Evolutionary conservation across 148 eudicot genomes (phyloP).

Genomic region (Dianthus caryophyllus): DNA sequence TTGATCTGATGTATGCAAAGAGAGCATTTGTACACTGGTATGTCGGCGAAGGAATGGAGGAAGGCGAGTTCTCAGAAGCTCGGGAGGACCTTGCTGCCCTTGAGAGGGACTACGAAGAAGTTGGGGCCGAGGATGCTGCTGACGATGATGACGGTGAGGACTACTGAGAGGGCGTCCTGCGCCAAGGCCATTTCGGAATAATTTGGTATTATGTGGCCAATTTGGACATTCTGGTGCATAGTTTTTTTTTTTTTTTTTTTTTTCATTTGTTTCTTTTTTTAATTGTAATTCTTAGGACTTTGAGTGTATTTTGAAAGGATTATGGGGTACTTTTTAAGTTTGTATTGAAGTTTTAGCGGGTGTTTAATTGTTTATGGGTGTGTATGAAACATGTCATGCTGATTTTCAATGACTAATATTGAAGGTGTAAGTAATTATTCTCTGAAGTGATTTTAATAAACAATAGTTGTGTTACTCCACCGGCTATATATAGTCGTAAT

Average conservation of each 20-base stretch:
- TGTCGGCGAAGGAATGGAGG: constrained; percentile 41
- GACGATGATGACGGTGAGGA: constrained; percentile 32
- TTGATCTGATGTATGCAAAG: constrained; percentile 37
- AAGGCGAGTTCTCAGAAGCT: constrained; percentile 40
- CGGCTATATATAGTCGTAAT: too few relatives aligned
- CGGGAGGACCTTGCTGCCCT: constrained; percentile 40
- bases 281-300: not conserved
- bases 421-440: not conserved
- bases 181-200: constrained; percentile 4
- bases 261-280: too few relatives aligned
- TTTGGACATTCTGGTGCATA: not conserved
- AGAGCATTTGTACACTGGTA: constrained; percentile 41
- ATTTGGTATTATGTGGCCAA: not conserved
- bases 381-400: not conserved
- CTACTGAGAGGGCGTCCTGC: constrained; percentile 14
- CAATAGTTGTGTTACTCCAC: not conserved
- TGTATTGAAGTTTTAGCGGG: not conserved
- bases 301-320: constrained; percentile 1
- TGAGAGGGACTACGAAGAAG: constrained; percentile 40
- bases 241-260: too few relatives aligned
- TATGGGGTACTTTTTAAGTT: not conserved
- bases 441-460: not conserved
- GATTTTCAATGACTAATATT: not conserved
- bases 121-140: constrained; percentile 31
- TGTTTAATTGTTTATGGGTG: not conserved